Evolutionary conservation across 164 flowering plant genomes (phyloP), one percentile per base, ranked within the genome.

Genomic region (Platanus orientalis): DNA sequence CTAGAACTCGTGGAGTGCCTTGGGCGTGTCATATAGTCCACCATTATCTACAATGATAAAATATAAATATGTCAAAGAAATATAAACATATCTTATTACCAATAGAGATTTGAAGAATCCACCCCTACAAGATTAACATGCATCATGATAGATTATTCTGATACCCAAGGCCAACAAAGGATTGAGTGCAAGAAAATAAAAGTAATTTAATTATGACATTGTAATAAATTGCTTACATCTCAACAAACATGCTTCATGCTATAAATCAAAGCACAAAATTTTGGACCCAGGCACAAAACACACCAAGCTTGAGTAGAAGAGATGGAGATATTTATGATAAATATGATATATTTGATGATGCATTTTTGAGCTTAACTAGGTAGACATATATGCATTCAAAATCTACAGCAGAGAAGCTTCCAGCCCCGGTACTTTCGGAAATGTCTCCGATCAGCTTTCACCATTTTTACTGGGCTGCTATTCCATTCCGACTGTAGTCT

Each of bases 401-500:
- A 88, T 85, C 83, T 88, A 83, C 97, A 93, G 77, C 98, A 93
- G 54, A 85, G 76, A 69, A 74, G 73, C 70, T 79, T 79, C 94
- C 98, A 91, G 47, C 90, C 62, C 39, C 75, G 71, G 25, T 73
- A 82, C 74, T 77, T 84, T 55, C 79, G 71, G 13, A 71, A 69
- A 42, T 48, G 71, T 62, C 86, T 82, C 54, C 81, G 54, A 13
- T 90, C 87, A 2, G 96, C 89, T 73, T 84, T 86, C 4, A 80
- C 89, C 96, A 91, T 91, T 76, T 87, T 83, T 17, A 88, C 89
- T 4, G 97, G 99, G 63, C 99, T 94, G 80, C 87, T 83, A 32
- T 81, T 83, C 89, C 90, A 90, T 65, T 88, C 97, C 0, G 84
- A 47, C 54, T 80, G 86, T 40, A 90, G 64, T 65, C 86, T 80